These are phyloP conservation scores for Lineolata rhizophorae DNA, from an alignment of 495 filamentous ascomycete genomes.

Conservation along the genomic window DNA sequence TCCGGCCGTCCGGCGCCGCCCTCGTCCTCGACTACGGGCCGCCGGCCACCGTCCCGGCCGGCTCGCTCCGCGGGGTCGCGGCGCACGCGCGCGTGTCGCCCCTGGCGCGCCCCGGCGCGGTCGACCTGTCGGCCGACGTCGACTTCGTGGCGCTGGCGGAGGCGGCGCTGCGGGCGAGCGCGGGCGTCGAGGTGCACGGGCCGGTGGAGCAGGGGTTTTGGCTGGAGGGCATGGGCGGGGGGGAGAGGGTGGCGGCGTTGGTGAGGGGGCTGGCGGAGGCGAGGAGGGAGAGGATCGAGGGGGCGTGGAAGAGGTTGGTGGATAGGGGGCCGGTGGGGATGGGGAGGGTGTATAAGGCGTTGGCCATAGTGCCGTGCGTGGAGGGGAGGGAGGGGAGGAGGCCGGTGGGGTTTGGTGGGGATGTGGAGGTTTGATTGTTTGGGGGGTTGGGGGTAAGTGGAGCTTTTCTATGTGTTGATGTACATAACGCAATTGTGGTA, in stretches of 20 bases:
- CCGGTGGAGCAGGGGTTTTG: slow-evolving; percentile 75
- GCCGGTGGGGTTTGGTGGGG: slow-evolving; percentile 84
- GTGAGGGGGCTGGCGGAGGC: slow-evolving; percentile 16
- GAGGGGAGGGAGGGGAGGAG: slow-evolving; percentile 49
- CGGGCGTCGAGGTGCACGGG: slow-evolving; percentile 76
- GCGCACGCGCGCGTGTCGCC: slow-evolving; percentile 51
- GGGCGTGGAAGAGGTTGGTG: slow-evolving; percentile 54
- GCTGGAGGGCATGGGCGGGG: slow-evolving; percentile 56
- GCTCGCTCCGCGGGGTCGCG: slow-evolving; percentile 73
- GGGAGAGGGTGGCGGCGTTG: slow-evolving; percentile 51
- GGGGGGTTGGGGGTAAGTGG: too few relatives aligned
- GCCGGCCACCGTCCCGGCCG: slow-evolving; percentile 48
- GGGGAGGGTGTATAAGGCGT: slow-evolving; percentile 82
- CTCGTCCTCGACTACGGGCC: slow-evolving; percentile 91
- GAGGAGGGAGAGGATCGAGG: slow-evolving; percentile 40
- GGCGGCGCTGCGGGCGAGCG: slow-evolving; percentile 46
- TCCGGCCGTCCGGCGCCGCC: slow-evolving; percentile 53
- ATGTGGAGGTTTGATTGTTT: slow-evolving; percentile 19
- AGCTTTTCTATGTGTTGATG: too few relatives aligned
- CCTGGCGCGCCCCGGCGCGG: slow-evolving; percentile 51
- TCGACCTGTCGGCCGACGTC: slow-evolving; percentile 78
- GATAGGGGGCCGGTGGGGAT: slow-evolving; percentile 61
- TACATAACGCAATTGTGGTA: too few relatives aligned
- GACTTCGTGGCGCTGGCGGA: slow-evolving; percentile 77
- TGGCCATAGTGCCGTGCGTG: slow-evolving; percentile 73